Percentiles rank a stretch among this genome's conserved stretches.
Evolutionary conservation across 2,329 filamentous ascomycete species (phyloP).

Genomic region (Cyphellophora attinorum): DNA sequence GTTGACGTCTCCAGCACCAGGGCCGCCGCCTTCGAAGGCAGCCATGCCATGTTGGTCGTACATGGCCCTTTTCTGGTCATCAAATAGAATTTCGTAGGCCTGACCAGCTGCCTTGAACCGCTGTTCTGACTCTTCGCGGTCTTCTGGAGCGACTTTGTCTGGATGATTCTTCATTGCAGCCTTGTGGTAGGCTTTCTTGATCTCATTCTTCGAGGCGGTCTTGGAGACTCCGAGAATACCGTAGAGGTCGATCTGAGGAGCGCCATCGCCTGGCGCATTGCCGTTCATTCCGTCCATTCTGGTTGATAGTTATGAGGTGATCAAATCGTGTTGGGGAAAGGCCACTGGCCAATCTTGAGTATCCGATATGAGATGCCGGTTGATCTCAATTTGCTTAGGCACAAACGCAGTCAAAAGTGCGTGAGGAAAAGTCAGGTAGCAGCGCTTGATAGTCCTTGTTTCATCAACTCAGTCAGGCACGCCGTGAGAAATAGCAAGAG

Average conservation of each 20-base stretch:
- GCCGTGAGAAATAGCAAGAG: too few relatives aligned
- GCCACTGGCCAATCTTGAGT: too few relatives aligned
- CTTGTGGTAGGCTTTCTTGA: conserved; percentile 71
- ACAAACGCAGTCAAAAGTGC: too few relatives aligned
- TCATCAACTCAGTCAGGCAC: too few relatives aligned
- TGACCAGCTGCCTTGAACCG: conserved; percentile 89
- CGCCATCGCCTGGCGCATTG: not conserved
- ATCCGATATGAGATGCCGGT: too few relatives aligned
- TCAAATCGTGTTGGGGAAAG: too few relatives aligned
- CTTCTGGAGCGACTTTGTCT: conserved; percentile 84
- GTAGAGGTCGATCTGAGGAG: conserved; percentile 17
- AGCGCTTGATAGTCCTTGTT: too few relatives aligned
- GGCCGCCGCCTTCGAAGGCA: conserved; percentile 73
- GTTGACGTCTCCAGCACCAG: conserved; percentile 67
- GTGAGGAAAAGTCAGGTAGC: too few relatives aligned
- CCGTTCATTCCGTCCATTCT: conserved; percentile 11
- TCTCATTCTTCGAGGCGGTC: conserved; percentile 21
- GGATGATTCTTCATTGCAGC: conserved; percentile 85
- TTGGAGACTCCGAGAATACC: conserved; percentile 50
- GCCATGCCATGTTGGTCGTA: conserved; percentile 96
- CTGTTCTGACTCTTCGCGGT: conserved; percentile 74
- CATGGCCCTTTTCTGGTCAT: conserved; percentile 83
- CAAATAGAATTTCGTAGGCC: conserved; percentile 94
- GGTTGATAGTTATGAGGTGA: too few relatives aligned
- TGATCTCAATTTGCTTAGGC: too few relatives aligned